Evolutionary conservation across 1,284 basidiomycete genomes (phyloP).

Genomic region (Sphaerobolus stellatus): DNA sequence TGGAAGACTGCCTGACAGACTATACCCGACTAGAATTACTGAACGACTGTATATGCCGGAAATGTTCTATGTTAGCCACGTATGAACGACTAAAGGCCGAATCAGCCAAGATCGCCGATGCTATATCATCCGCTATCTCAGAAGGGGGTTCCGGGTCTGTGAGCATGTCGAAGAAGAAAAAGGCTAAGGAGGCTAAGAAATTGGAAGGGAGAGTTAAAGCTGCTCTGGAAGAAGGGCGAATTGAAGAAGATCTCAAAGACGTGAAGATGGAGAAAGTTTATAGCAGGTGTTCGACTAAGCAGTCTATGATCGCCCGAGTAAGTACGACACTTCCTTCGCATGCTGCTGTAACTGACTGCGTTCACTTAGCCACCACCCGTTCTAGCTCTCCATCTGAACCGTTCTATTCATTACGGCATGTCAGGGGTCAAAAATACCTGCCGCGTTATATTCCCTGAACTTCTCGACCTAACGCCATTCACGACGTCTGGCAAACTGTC

Average conservation of each 20-base stretch:
- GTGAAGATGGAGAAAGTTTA: slow-evolving; percentile 72
- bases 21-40: slow-evolving; percentile 82
- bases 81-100: slow-evolving; percentile 59
- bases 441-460: slow-evolving; percentile 77
- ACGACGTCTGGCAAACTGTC: slow-evolving; percentile 77
- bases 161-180: slow-evolving; percentile 66
- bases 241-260: slow-evolving; percentile 78
- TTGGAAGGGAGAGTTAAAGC: slow-evolving; percentile 58
- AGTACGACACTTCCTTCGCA: slow-evolving; percentile 26
- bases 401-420: slow-evolving; percentile 76
- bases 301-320: slow-evolving; percentile 83
- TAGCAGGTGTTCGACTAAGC: slow-evolving; percentile 78
- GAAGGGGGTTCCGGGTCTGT: too few species aligned
- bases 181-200: slow-evolving; percentile 65
- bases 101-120: slow-evolving; percentile 51
- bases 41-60: slow-evolving; percentile 81
- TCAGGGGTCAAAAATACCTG: slow-evolving; percentile 81
- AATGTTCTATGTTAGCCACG: slow-evolving; percentile 76
- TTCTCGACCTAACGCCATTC: slow-evolving; percentile 83
- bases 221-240: slow-evolving; percentile 69
- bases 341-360: slow-evolving; percentile 16
- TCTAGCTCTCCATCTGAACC: slow-evolving; percentile 82
- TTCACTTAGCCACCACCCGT: slow-evolving; percentile 76
- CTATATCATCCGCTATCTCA: slow-evolving; percentile 38
- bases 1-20: slow-evolving; percentile 75